A percentile compares a stretch with the other conserved stretches of the same genome.
phyloP scores from a whole-genome alignment of 768 basidiomycete species.

The Mycena olivaceomarginata region DNA sequence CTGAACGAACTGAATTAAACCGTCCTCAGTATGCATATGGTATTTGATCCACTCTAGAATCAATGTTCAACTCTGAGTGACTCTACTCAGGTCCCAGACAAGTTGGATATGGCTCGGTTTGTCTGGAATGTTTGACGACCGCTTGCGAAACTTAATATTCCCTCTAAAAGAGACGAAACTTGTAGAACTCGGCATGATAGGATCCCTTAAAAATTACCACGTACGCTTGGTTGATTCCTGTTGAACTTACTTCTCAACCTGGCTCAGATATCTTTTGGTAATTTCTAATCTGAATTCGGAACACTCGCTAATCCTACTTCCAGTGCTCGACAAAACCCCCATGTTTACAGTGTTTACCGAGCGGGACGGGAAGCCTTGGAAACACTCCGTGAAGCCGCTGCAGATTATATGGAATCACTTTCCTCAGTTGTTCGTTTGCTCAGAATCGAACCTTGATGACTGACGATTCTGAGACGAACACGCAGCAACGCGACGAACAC shows the following conservation, averaged over 20 bases:
- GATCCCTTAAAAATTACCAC: slow-evolving; percentile 81
- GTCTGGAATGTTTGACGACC: background rate
- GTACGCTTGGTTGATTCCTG: slow-evolving; percentile 56
- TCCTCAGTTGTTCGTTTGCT: slow-evolving; percentile 79
- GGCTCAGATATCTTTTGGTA: slow-evolving; percentile 80
- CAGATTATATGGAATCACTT: slow-evolving; percentile 94
- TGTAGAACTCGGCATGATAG: slow-evolving; percentile 90
- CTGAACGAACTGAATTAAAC: background rate
- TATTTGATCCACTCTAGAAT: slow-evolving; percentile 48
- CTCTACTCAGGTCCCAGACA: slow-evolving; percentile 81
- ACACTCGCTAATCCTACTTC: background rate
- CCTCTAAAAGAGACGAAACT: slow-evolving; percentile 79
- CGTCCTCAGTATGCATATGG: slow-evolving; percentile 84
- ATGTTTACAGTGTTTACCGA: slow-evolving; percentile 94
- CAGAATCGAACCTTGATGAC: background rate
- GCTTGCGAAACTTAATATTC: background rate
- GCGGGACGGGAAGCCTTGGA: slow-evolving; percentile 82
- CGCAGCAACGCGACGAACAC: slow-evolving; percentile 81
- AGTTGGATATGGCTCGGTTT: slow-evolving; percentile 87
- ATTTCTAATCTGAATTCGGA: slow-evolving; percentile 39
- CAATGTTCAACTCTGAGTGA: background rate
- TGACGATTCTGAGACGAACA: background rate
- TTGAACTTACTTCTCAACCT: slow-evolving; percentile 9
- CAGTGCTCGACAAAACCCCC: slow-evolving; percentile 89
- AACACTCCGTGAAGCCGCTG: slow-evolving; percentile 88